phyloP scores from a whole-genome alignment of 176 grass and related monocot genomes.

The bread wheat (Triticum aestivum) region IWGSC_CS_RefSeq_v2.1 NC_057800.1:162739301-162739800 shows the following conservation, averaged over 20 bases:
- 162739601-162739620: constrained; percentile 83
- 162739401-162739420: constrained; percentile 49
- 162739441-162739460: constrained; percentile 16
- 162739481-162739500: constrained; percentile 72
- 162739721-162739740: constrained; percentile 59
- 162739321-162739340: constrained; percentile 84
- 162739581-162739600: constrained; percentile 86
- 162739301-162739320: constrained; percentile 87
- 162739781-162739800: constrained; percentile 72
- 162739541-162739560: constrained; percentile 86
- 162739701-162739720: constrained; percentile 27
- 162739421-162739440: background rate
- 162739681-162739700: constrained; percentile 31
- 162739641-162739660: constrained; percentile 92
- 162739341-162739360: constrained; percentile 91
- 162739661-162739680: constrained; percentile 91
- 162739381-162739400: constrained; percentile 54
- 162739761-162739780: constrained; percentile 90
- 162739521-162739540: constrained; percentile 78
- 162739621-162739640: constrained; percentile 91
- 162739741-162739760: constrained; percentile 60
- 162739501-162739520: constrained; percentile 74
- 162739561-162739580: constrained; percentile 71
- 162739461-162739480: constrained; percentile 6
- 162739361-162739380: constrained; percentile 81